Evolutionary conservation across 2,329 filamentous ascomycete species (phyloP), one percentile per base, ranked within the genome.

Genomic region (Clarireedia monteithiana): DNA sequence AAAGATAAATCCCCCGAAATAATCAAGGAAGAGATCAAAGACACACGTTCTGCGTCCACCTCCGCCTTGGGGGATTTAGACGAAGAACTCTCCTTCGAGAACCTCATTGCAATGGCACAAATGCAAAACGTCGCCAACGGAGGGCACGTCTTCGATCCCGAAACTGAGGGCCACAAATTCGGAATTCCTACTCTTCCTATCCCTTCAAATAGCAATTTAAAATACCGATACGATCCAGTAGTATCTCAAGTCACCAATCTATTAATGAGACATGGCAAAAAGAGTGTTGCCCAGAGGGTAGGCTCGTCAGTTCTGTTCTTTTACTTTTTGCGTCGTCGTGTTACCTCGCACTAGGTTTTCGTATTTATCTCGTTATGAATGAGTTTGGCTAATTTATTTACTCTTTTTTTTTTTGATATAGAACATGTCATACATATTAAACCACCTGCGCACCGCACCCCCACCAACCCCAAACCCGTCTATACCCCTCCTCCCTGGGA

Each of bases 221-320:
- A 91, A 72, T 78, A 89, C 69, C 83, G 94, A 66, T 95, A 97
- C 69, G 88, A 96, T 68, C 83, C 89, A 1, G 79, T 96, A 6
- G 77, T 97, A 48, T 77, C 86, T 62, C 94, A 96, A 75, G 79
- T 97, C 65, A 96, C 91, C 17, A 91, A 91, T 69, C 77, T 96
- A 64, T 73, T 99, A 61, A 99, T 97, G 92, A 78, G 79, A 65
- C 82, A 97, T 72, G 94, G 94, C 64, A 95, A 96, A 77, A 82
- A 95, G 70, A 87, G 86, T 68, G 80, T 82, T 70, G 94, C 94
- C n/a, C 90, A 99, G 72, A 84, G 85, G 75, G 91, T 95, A 78
- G 58, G 62, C 57, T 59, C 58, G 49, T 60, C 58, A 56, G 54
- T 57, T 55, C 62, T 56, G 57, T 47, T 34, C 59, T 62, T 42